phyloP scores from a whole-genome alignment of 768 basidiomycete genomes.

The Boletellus emodensis region DNA sequence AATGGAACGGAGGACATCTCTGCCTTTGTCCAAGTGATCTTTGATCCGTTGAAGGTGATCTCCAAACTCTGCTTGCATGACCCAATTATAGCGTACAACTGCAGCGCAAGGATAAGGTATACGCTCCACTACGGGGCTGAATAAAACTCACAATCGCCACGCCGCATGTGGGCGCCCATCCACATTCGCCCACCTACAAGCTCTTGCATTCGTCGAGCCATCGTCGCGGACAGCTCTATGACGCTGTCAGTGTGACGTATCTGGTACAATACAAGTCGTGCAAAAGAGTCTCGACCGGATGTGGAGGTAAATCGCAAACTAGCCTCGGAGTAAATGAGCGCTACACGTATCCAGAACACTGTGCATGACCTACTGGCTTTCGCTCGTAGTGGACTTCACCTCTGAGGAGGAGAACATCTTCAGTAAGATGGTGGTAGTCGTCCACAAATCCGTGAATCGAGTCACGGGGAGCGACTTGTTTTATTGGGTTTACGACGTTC shows the following conservation, averaged over 20 bases:
- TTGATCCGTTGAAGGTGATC: slow-evolving; percentile 36
- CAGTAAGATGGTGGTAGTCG: slow-evolving; percentile 32
- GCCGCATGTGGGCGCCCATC: slow-evolving; percentile 44
- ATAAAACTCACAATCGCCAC: slow-evolving; percentile 37
- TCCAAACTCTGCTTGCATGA: slow-evolving; percentile 33
- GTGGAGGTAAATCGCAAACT: slow-evolving; percentile 32
- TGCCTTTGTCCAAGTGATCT: slow-evolving; percentile 18
- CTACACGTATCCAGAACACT: background rate
- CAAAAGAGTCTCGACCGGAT: slow-evolving; percentile 30
- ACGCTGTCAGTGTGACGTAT: slow-evolving; percentile 28
- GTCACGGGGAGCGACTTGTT: slow-evolving; percentile 33
- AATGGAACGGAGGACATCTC: slow-evolving; percentile 19
- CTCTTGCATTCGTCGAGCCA: slow-evolving; percentile 33
- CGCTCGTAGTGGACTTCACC: slow-evolving; percentile 40
- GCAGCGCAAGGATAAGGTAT: background rate
- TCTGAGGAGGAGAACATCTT: slow-evolving; percentile 38
- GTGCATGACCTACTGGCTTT: slow-evolving; percentile 33
- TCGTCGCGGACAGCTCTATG: slow-evolving; percentile 25
- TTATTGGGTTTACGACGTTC: slow-evolving; percentile 37
- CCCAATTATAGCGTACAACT: slow-evolving; percentile 35
- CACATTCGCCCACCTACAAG: slow-evolving; percentile 33
- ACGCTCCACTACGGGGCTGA: too few relatives aligned
- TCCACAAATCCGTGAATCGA: slow-evolving; percentile 39
- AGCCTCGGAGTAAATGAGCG: slow-evolving; percentile 25
- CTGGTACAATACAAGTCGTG: slow-evolving; percentile 31